Evolutionary conservation across 1,284 basidiomycete species (phyloP), one percentile per base, ranked within the genome.

Genomic region (Tylopilus microsporus): DNA sequence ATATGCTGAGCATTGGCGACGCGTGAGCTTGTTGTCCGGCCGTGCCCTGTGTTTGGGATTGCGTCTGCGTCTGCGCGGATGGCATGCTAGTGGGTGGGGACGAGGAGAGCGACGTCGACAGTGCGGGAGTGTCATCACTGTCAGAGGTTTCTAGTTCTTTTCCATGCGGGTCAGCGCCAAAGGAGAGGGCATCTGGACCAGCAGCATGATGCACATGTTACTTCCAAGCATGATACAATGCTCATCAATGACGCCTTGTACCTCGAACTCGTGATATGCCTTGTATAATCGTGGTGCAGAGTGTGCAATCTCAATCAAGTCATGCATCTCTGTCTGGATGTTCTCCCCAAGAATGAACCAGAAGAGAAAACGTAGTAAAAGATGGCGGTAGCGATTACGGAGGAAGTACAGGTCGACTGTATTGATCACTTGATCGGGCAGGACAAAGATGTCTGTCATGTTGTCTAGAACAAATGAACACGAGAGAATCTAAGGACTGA

Each of bases 331-430:
- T 7, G 84, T 89, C 73, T 99, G 97, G 60, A 99, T 99, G 66
- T 91, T 87, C 68, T 93, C 85, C 62, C 91, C 84, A 18, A 99
- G 79, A 39, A 99, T 80, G 71, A 91, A 94, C 93, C 94, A 99
- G 0, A 92, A 86, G 18, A 99, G 80, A 77, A 98, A 99, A 6
- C 92, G 84, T n/a, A 99, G 78, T 0, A 94, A 96, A 19, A 98
- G 80, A 61, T 94, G 87, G 25, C 96, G 85, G 63, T 93, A 89
- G 36, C 93, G 86, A 37, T 82, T 78, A 55, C 84, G 83, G 30
- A 94, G 76, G 69, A 92, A 96, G 74, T 94, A 99, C 25, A 98
- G 80, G 72, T 96, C 92, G 58, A 99, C 96, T 0, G 97, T 99
- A 71, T 99, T 96, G 60, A 97, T 90, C 51, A 99, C 94, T 73